Conservation (phyloP, 2,329 filamentous ascomycete species). For the Ampelomyces quisqualis region DNA sequence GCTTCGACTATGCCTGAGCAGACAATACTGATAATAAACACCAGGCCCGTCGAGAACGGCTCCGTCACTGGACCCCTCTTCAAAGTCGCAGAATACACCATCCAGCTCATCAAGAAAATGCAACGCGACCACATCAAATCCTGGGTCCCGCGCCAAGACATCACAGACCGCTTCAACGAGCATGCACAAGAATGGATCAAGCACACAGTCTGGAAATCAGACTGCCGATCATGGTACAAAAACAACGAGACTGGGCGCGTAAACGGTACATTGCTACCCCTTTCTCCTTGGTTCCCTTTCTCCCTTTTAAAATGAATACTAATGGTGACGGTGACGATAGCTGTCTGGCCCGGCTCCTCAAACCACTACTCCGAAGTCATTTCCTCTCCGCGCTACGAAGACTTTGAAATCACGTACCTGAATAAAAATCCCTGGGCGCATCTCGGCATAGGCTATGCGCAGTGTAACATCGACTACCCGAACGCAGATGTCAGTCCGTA, state of each 20-base stretch:
- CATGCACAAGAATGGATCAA: constrained; percentile 52
- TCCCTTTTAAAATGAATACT: too few species aligned
- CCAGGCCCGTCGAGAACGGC: constrained; percentile 50
- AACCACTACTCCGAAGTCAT: constrained; percentile 52
- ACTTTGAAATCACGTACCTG: constrained; percentile 46
- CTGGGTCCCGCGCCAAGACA: constrained; percentile 45
- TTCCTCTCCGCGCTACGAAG: constrained; percentile 45
- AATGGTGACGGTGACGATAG: too few species aligned
- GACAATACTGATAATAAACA: constrained; percentile 3
- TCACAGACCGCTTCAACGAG: constrained; percentile 48
- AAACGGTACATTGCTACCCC: constrained; percentile 15
- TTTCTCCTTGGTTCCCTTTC: neutral
- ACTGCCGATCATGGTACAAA: constrained; percentile 51
- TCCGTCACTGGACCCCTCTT: constrained; percentile 47
- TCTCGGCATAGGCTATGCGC: constrained; percentile 47
- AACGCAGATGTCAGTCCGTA: constrained; percentile 44
- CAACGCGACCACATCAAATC: constrained; percentile 49
- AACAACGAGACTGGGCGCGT: constrained; percentile 44
- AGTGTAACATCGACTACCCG: constrained; percentile 20
- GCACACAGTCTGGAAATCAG: constrained; percentile 52
- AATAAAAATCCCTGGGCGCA: constrained; percentile 47
- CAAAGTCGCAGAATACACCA: constrained; percentile 43
- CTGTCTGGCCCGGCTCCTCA: constrained; percentile 54
- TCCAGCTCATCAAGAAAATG: constrained; percentile 50
- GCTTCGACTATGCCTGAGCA: too few species aligned